Evolutionary conservation across 2,329 filamentous ascomycete genomes (phyloP).

Genomic region (Didymella arachidicola): DNA sequence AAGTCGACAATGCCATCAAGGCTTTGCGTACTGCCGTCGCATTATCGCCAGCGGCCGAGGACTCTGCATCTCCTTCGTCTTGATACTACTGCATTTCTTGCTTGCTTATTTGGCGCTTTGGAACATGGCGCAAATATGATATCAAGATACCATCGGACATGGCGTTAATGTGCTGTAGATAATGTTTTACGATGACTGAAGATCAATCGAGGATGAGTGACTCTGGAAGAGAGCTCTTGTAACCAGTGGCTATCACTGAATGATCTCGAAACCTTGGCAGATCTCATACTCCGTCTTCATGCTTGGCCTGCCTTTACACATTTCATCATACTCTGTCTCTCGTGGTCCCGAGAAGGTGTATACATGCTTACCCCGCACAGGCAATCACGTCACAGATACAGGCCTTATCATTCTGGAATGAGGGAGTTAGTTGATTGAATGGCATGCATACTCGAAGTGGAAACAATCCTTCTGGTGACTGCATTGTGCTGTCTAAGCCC

Average conservation of each 20-base stretch:
- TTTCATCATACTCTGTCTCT: too few species aligned
- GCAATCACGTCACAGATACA: too few species aligned
- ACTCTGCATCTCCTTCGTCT: slow-evolving; percentile 41
- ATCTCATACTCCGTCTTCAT: neutral
- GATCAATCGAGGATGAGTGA: neutral
- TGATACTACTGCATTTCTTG: slow-evolving; percentile 11
- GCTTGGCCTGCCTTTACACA: neutral
- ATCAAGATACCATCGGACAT: slow-evolving; percentile 20
- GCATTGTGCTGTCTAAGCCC: too few species aligned
- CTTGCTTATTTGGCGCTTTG: slow-evolving; percentile 10
- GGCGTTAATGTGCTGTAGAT: slow-evolving; percentile 13
- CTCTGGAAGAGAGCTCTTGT: too few species aligned
- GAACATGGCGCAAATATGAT: slow-evolving; percentile 5
- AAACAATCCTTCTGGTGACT: too few species aligned
- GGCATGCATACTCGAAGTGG: too few species aligned
- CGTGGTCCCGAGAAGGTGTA: too few species aligned
- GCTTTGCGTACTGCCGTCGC: slow-evolving; percentile 32
- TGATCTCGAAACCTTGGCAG: neutral
- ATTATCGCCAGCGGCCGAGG: slow-evolving; percentile 37
- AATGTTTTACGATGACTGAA: slow-evolving; percentile 3
- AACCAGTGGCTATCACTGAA: too few species aligned
- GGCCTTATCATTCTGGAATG: too few species aligned
- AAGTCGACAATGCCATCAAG: slow-evolving; percentile 77
- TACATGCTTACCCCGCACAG: too few species aligned
- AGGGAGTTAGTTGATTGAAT: too few species aligned